Conservation (phyloP, 2,329 filamentous ascomycete species). For the Penicillium psychrosexuale region DNA sequence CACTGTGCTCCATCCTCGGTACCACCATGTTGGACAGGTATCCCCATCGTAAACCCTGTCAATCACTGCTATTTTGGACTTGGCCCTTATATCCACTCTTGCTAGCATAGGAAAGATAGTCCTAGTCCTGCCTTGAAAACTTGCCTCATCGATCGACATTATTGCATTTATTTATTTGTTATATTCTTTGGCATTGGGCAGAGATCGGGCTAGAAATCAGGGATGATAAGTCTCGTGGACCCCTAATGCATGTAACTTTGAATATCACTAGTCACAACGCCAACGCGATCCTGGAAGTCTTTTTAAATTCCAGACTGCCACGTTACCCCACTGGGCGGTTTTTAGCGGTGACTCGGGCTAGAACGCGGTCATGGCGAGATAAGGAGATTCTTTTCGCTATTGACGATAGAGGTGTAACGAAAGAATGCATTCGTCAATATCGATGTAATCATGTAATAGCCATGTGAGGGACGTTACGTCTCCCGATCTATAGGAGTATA, state of each 20-base stretch:
- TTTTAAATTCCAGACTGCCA: constrained; percentile 5
- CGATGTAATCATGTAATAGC: not conserved
- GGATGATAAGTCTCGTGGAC: not conserved
- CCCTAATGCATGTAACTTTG: constrained; percentile 2
- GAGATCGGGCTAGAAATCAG: not conserved
- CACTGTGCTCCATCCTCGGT: not conserved
- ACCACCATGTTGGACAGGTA: not conserved
- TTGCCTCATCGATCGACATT: constrained; percentile 3
- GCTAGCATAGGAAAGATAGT: not conserved
- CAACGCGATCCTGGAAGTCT: not conserved
- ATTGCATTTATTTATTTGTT: not conserved
- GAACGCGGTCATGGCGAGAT: constrained; percentile 7
- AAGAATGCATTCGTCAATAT: not conserved
- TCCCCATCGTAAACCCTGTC: constrained; percentile 6
- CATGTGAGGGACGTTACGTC: not conserved
- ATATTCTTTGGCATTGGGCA: not conserved
- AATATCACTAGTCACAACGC: constrained; percentile 3
- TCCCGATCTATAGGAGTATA: not conserved
- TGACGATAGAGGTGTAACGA: not conserved
- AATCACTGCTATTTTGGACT: constrained; percentile 9
- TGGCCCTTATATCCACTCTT: constrained; percentile 1
- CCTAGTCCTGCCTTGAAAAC: not conserved
- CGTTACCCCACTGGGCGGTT: constrained; percentile 10
- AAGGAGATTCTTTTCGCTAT: not conserved
- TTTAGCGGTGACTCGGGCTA: constrained; percentile 6